Conservation (phyloP, 2,329 filamentous ascomycete species). For the Chlorencoelia australis region DNA sequence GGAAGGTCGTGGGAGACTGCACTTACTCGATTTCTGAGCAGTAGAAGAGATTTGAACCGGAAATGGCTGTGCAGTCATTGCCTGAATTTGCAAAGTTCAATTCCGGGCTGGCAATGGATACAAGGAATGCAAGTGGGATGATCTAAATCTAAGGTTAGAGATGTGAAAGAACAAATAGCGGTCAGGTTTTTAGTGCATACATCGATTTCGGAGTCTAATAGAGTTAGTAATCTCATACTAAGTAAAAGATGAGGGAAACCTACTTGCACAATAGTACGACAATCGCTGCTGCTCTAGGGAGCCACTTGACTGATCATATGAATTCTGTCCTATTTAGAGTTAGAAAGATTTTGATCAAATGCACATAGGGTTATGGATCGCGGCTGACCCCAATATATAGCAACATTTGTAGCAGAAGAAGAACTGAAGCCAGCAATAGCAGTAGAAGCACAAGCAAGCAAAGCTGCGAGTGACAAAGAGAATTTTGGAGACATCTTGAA, state of each 20-base stretch:
- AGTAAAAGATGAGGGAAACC: slow-evolving; percentile 18
- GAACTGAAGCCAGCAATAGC: slow-evolving; percentile 34
- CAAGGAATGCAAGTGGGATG: slow-evolving; percentile 55
- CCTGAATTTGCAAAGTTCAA: slow-evolving; percentile 57
- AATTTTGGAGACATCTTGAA: too few relatives aligned
- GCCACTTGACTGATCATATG: slow-evolving; percentile 36
- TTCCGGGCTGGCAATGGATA: slow-evolving; percentile 41
- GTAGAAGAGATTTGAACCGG: slow-evolving; percentile 45
- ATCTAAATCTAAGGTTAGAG: slow-evolving; percentile 33
- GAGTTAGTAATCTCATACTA: slow-evolving; percentile 5
- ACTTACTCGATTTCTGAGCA: slow-evolving; percentile 57
- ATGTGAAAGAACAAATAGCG: neutral
- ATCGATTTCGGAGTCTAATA: slow-evolving; percentile 36
- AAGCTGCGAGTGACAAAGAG: too few relatives aligned
- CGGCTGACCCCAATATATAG: slow-evolving; percentile 53
- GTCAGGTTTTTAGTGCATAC: slow-evolving; percentile 24
- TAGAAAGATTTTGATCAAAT: neutral
- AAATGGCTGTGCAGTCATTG: slow-evolving; percentile 49
- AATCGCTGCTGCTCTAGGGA: slow-evolving; percentile 43
- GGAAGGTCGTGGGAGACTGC: neutral
- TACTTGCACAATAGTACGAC: slow-evolving; percentile 48
- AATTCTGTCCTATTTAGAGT: slow-evolving; percentile 45
- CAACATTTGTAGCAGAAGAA: slow-evolving; percentile 42
- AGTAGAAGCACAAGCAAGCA: slow-evolving; percentile 25
- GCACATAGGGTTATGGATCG: neutral